Percentiles rank a stretch among this genome's conserved stretches.
These are phyloP conservation scores for Aschersonia sp. DNA, from an alignment of 2,329 filamentous ascomycete genomes.

Conservation along the genomic window DNA sequence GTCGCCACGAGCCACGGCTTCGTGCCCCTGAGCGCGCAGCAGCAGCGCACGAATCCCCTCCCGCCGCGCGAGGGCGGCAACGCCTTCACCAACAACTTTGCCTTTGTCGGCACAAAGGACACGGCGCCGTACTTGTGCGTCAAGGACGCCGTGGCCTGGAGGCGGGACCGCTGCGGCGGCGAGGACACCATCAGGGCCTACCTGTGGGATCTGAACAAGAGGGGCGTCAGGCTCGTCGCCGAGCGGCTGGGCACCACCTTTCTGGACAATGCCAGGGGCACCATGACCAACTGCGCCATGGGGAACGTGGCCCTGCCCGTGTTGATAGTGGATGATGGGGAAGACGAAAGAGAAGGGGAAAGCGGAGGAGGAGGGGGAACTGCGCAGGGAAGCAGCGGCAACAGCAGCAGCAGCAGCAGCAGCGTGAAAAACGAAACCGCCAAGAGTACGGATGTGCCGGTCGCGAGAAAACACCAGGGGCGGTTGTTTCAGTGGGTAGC, in stretches of 20 bases:
- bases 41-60: constrained; percentile 22
- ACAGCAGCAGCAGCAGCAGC: not conserved
- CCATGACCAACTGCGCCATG: constrained; percentile 53
- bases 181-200: constrained; percentile 57
- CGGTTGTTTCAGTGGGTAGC: constrained; percentile 43
- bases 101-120: constrained; percentile 66
- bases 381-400: constrained; percentile 7
- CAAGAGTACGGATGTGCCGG: constrained; percentile 13
- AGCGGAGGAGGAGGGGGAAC: not conserved
- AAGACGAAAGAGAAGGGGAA: no score
- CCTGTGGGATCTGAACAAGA: constrained; percentile 43
- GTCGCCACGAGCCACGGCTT: constrained; percentile 75
- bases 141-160: constrained; percentile 56
- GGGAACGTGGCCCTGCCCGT: constrained; percentile 63
- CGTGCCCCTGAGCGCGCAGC: constrained; percentile 22
- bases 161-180: constrained; percentile 53
- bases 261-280: constrained; percentile 49
- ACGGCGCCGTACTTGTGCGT: constrained; percentile 58
- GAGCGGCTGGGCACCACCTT: constrained; percentile 53
- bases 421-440: not conserved
- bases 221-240: constrained; percentile 48
- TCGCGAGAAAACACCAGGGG: constrained; percentile 16
- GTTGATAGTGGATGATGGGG: constrained; percentile 10
- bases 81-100: constrained; percentile 54
- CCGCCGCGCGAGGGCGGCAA: constrained; percentile 31